A percentile compares a stretch with the other conserved stretches of the same genome.
Conservation (phyloP, 1,139 yeast genomes). For the Hyphopichia wangnamkhiaoensis region DNA sequence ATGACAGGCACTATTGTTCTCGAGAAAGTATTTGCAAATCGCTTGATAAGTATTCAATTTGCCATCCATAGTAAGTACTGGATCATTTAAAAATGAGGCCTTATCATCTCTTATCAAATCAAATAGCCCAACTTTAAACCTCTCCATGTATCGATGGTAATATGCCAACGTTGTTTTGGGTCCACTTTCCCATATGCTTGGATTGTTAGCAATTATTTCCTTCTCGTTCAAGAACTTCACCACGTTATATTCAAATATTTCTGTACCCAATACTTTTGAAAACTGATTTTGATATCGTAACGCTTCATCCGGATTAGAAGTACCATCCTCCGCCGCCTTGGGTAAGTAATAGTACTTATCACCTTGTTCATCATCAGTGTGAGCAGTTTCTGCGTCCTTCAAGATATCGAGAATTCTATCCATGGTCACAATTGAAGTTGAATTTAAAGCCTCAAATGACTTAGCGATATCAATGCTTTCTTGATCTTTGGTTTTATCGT, state of each 20-base stretch:
- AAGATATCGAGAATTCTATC: slow-evolving; percentile 16
- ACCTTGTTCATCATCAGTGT: slow-evolving; percentile 2
- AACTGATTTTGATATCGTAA: slow-evolving; percentile 7
- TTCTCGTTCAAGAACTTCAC: slow-evolving; percentile 16
- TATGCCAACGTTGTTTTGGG: slow-evolving; percentile 3
- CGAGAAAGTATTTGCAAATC: slow-evolving; percentile 11
- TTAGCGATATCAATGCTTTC: slow-evolving; percentile 8
- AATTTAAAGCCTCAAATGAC: slow-evolving; percentile 13
- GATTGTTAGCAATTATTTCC: slow-evolving; percentile 12
- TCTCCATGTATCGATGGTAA: slow-evolving; percentile 6
- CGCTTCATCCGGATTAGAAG: slow-evolving; percentile 3
- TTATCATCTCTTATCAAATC: slow-evolving; percentile 6
- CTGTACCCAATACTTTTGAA: slow-evolving; percentile 14
- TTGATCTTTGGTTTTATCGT: not conserved
- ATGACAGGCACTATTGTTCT: slow-evolving; percentile 11
- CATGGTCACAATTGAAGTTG: slow-evolving; percentile 17
- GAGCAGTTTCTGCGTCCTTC: slow-evolving; percentile 9
- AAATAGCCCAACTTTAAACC: not conserved
- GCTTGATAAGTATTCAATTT: slow-evolving; percentile 10
- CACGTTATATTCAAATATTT: slow-evolving; percentile 16
- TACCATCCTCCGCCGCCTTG: no score
- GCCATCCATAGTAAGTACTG: slow-evolving; percentile 10
- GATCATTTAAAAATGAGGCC: slow-evolving; percentile 11
- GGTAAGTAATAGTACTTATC: not conserved
- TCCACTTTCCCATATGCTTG: slow-evolving; percentile 10